Conservation (phyloP, 495 filamentous ascomycete species). For the Penicillium alfredii region DNA sequence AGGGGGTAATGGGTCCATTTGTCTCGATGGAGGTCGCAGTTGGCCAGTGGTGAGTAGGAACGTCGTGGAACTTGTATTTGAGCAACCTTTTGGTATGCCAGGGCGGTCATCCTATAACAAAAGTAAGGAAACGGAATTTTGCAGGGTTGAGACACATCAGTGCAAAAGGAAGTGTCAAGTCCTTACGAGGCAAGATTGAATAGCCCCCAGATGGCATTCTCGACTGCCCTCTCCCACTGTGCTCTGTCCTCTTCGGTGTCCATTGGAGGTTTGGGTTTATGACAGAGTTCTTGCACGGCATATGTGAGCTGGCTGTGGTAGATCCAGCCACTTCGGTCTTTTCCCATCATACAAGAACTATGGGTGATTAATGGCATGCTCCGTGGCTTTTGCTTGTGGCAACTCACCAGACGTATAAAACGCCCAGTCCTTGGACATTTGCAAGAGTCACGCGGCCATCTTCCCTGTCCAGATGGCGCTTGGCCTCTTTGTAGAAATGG, state of each 20-base stretch:
- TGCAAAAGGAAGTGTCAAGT: no score
- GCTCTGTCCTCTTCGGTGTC: slow-evolving; percentile 14
- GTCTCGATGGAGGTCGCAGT: slow-evolving; percentile 18
- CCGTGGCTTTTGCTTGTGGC: no score
- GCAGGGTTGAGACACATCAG: no score
- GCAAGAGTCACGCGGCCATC: slow-evolving; percentile 7
- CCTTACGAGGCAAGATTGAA: slow-evolving; percentile 29
- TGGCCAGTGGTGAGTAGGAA: slow-evolving; percentile 9
- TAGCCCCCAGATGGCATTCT: slow-evolving; percentile 27
- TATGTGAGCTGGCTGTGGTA: slow-evolving; percentile 24
- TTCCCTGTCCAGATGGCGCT: slow-evolving; percentile 8
- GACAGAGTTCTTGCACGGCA: slow-evolving; percentile 15
- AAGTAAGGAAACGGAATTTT: not conserved
- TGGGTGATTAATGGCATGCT: not conserved
- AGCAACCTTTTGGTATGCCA: slow-evolving; percentile 23
- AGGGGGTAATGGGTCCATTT: slow-evolving; percentile 29
- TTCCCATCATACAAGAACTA: slow-evolving; percentile 29
- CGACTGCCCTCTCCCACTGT: slow-evolving; percentile 10
- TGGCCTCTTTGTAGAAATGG: slow-evolving; percentile 25
- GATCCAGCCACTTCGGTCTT: slow-evolving; percentile 29
- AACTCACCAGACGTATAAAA: slow-evolving; percentile 10
- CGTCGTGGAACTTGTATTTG: slow-evolving; percentile 8
- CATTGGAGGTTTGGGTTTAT: slow-evolving; percentile 5
- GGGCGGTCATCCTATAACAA: slow-evolving; percentile 16
- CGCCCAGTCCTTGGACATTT: slow-evolving; percentile 12